Conservation (phyloP, 495 filamentous ascomycete genomes). For the Aspergillus indologenus region DNA sequence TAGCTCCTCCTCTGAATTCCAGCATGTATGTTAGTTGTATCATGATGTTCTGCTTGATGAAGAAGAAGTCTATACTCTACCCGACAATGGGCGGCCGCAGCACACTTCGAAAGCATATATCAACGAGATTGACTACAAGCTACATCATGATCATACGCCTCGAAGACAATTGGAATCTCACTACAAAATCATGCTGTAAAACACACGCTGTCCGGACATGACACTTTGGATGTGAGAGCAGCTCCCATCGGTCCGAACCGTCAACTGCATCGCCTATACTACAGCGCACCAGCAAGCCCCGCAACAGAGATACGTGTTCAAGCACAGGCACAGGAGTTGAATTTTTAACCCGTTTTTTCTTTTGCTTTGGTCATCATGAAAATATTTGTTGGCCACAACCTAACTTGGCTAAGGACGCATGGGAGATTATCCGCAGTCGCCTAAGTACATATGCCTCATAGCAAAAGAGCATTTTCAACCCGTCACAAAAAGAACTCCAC, state of each 20-base stretch:
- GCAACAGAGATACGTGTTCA: background rate
- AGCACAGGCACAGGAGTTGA: conserved; percentile 14
- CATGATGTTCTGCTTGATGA: too few species aligned
- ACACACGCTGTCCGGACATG: too few species aligned
- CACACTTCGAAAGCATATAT: too few species aligned
- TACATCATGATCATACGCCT: too few species aligned
- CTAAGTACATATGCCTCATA: conserved; percentile 53
- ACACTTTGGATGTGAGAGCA: too few species aligned
- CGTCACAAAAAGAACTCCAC: conserved; percentile 48
- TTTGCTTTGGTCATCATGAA: conserved; percentile 33
- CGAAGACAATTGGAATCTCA: too few species aligned
- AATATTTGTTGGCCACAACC: conserved; percentile 45
- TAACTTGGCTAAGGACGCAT: conserved; percentile 47
- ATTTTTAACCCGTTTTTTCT: conserved; percentile 21
- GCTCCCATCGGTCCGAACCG: background rate
- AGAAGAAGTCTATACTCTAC: too few species aligned
- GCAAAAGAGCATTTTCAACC: conserved; percentile 51
- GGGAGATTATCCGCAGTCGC: conserved; percentile 46
- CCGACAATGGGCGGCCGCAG: too few species aligned
- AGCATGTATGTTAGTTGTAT: too few species aligned
- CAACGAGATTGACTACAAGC: too few species aligned
- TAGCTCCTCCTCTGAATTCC: too few species aligned
- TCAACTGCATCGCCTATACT: conserved; percentile 9
- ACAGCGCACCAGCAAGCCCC: background rate
- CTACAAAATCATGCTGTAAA: too few species aligned